Conservation (phyloP, 2,329 filamentous ascomycete species). For the Ophiocordyceps australis region DNA sequence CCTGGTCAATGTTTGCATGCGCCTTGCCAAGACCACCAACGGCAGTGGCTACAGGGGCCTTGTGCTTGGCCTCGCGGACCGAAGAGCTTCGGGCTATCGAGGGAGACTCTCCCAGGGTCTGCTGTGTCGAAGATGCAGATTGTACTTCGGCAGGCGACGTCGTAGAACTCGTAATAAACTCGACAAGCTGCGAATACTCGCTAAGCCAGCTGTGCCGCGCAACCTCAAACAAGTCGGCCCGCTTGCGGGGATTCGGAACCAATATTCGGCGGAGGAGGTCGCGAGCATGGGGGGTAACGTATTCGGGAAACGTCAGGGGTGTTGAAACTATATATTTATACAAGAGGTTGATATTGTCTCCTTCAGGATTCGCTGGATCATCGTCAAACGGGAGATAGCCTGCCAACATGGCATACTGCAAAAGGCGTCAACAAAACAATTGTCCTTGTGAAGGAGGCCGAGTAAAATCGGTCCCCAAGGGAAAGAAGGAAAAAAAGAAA, state of each 20-base stretch:
- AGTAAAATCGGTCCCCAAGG: too few species aligned
- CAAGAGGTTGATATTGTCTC: conserved; percentile 95
- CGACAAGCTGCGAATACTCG: conserved; percentile 91
- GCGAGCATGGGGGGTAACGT: conserved; percentile 89
- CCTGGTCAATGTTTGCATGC: conserved; percentile 53
- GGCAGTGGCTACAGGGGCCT: conserved; percentile 25
- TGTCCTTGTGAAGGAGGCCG: neutral
- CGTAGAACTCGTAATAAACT: conserved; percentile 90
- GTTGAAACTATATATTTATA: conserved; percentile 99
- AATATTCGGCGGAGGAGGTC: conserved; percentile 85
- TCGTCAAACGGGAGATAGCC: conserved; percentile 97
- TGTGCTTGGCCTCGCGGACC: conserved; percentile 69
- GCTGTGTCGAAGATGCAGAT: conserved; percentile 49
- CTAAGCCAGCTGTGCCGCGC: conserved; percentile 95
- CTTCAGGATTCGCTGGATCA: conserved; percentile 93
- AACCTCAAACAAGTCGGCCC: conserved; percentile 92
- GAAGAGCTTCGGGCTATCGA: conserved; percentile 72
- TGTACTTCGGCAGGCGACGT: conserved; percentile 75
- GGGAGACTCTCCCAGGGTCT: conserved; percentile 37
- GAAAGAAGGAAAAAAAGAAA: too few species aligned
- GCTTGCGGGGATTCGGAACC: conserved; percentile 84
- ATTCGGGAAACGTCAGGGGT: conserved; percentile 93
- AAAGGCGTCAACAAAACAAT: neutral
- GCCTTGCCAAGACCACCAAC: conserved; percentile 53
- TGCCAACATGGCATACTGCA: conserved; percentile 95